Evolutionary conservation across 495 filamentous ascomycete species (phyloP).

Genomic region (Penicillium daleae): DNA sequence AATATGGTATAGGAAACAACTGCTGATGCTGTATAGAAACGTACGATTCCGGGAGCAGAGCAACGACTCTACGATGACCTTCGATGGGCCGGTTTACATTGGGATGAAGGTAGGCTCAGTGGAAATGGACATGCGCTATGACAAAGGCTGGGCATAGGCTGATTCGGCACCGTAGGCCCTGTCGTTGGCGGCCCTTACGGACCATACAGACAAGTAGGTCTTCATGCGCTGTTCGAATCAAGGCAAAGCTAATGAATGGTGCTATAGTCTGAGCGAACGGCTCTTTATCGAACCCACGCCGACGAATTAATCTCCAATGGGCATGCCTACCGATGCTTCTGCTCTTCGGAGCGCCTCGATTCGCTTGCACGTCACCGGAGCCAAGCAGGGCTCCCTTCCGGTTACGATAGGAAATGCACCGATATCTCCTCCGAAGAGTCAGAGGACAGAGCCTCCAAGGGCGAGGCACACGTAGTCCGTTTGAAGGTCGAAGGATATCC

Average conservation of each 20-base stretch:
- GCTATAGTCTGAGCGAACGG: slow-evolving; percentile 74
- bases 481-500: slow-evolving; percentile 66
- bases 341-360: slow-evolving; percentile 71
- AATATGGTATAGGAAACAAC: not conserved
- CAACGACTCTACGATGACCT: slow-evolving; percentile 75
- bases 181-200: slow-evolving; percentile 76
- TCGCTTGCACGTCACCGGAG: slow-evolving; percentile 62
- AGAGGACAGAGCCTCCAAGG: slow-evolving; percentile 62
- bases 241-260: slow-evolving; percentile 11
- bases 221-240: not conserved
- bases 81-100: slow-evolving; percentile 84
- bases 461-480: slow-evolving; percentile 78
- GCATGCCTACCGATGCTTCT: slow-evolving; percentile 93
- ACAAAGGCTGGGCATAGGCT: not conserved
- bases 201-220: slow-evolving; percentile 79
- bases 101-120: slow-evolving; percentile 79
- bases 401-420: slow-evolving; percentile 79
- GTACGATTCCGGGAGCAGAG: slow-evolving; percentile 79
- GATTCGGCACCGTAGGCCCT: slow-evolving; percentile 60
- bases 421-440: slow-evolving; percentile 68
- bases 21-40: slow-evolving; percentile 62
- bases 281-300: slow-evolving; percentile 73
- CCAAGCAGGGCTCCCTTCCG: slow-evolving; percentile 61
- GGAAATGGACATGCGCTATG: not conserved
- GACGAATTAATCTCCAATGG: slow-evolving; percentile 68